Evolutionary conservation across 805 yeast genomes (phyloP).

Genomic region (Candida takata): DNA sequence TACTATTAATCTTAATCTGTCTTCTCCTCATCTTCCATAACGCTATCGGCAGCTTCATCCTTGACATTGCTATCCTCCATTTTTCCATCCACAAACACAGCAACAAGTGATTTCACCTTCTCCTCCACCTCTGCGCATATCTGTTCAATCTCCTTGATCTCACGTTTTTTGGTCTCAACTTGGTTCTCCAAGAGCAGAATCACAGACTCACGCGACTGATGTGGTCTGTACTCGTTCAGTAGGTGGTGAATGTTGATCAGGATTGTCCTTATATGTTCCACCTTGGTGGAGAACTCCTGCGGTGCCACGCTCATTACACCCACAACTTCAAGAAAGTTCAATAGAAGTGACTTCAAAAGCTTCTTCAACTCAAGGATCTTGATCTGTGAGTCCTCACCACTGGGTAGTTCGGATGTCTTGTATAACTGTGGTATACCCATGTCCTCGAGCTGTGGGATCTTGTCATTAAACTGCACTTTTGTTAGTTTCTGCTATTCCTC

Average conservation of each 20-base stretch:
- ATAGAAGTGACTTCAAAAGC: slow-evolving; percentile 66
- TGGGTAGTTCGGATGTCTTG: slow-evolving; percentile 17
- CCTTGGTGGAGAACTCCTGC: slow-evolving; percentile 47
- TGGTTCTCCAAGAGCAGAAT: slow-evolving; percentile 68
- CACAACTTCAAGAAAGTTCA: slow-evolving; percentile 75
- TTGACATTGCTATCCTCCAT: too few species aligned
- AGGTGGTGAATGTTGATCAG: slow-evolving; percentile 88
- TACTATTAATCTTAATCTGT: not conserved
- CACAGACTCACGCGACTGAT: slow-evolving; percentile 86
- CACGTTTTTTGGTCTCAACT: slow-evolving; percentile 52
- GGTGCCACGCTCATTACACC: slow-evolving; percentile 77
- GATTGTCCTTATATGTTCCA: slow-evolving; percentile 73
- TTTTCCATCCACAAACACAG: slow-evolving; percentile 20
- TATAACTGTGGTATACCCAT: slow-evolving; percentile 78
- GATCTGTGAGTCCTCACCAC: slow-evolving; percentile 35
- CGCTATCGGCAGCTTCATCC: too few species aligned
- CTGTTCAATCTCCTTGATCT: slow-evolving; percentile 38
- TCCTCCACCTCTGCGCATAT: slow-evolving; percentile 35
- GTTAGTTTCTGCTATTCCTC: not conserved
- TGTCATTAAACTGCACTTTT: slow-evolving; percentile 47
- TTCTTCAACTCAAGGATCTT: slow-evolving; percentile 70
- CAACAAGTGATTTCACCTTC: slow-evolving; percentile 29
- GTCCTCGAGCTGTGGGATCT: slow-evolving; percentile 65
- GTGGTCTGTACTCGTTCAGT: slow-evolving; percentile 88
- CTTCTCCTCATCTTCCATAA: too few species aligned